Base-by-base conservation (phyloP, 805 yeast species). In the Schwanniomyces occidentalis region DNA sequence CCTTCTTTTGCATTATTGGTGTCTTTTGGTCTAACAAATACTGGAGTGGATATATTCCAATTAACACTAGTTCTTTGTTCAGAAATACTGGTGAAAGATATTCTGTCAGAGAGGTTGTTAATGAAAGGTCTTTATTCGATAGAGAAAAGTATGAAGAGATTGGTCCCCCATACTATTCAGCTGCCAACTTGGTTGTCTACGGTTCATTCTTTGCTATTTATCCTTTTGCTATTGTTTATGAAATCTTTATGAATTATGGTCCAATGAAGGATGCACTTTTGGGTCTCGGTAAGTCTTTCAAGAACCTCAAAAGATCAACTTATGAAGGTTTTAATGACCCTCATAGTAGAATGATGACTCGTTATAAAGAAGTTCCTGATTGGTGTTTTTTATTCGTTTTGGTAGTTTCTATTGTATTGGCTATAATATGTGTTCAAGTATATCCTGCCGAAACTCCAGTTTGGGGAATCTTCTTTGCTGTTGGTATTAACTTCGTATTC, bases 71-170 rank as follows among this genome's bases (percentile, higher is more conserved):
- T 47, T 44, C 51, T 8, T 44, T 76, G 12, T 76, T 59, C 50
- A 69, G 72, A 33, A 76, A 76, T 46, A 63, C 56, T n/a, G 84
- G 79, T 24, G 54, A 59, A 12, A 20, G 50, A 0, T 79, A 63
- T 52, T 51, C 61, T 7, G 75, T 78, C 27, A 53, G 63, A 9
- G 42, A 61, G 30, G 58, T 79, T 19, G 45, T 79, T 26, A 51
- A 69, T 31, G 51, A 45, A 3, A 48, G 64, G 13, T 63, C 64
- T 37, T 40, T 52, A 10, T 49, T 58, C 17, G 55, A 55, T 31
- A n/a, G 45, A 18, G 40, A 31, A 10, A 51, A 50, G 30, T 58
- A 56, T 34, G 31, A 47, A 6, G 31, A 28, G 12, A 41, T 44
- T 29, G 61, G 63, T 12, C 63, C 63, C 3, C 63, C 65, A 30